Percentiles rank a stretch among this genome's conserved stretches.
Evolutionary conservation across 2,329 filamentous ascomycete genomes (phyloP).

Genomic region (Emergomyces orientalis): DNA sequence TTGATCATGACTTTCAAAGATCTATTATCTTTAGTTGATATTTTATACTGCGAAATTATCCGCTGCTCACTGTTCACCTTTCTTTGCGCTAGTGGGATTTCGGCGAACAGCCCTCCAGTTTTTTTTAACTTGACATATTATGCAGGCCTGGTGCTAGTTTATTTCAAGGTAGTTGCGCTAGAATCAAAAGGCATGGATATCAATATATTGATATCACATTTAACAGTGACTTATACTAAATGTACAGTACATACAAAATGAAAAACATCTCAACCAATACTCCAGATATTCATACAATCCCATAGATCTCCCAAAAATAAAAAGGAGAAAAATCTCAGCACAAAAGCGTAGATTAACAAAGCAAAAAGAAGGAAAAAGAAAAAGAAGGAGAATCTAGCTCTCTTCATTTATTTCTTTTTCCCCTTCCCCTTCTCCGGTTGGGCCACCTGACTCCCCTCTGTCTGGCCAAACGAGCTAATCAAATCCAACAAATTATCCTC

Average conservation of each 20-base stretch:
- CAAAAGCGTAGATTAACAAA: neutral
- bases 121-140: neutral
- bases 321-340: neutral
- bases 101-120: neutral
- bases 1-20: neutral
- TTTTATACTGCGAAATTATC: neutral
- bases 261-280: neutral
- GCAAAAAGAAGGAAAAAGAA: neutral
- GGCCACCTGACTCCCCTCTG: slow-evolving; percentile 29
- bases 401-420: slow-evolving; percentile 21
- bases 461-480: slow-evolving; percentile 43
- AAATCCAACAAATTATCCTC: slow-evolving; percentile 51
- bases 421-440: neutral
- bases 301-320: slow-evolving; percentile 1
- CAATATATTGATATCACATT: neutral
- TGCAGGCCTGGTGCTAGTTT: neutral
- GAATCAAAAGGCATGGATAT: neutral
- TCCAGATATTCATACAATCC: slow-evolving; percentile 13
- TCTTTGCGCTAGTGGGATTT: neutral
- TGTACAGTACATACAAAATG: neutral
- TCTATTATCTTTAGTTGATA: slow-evolving; percentile 2
- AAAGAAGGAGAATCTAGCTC: neutral
- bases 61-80: neutral
- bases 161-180: too few relatives aligned
- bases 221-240: neutral